Evolutionary conservation across 805 yeast species (phyloP).

Genomic region (Kuraishia capsulata): DNA sequence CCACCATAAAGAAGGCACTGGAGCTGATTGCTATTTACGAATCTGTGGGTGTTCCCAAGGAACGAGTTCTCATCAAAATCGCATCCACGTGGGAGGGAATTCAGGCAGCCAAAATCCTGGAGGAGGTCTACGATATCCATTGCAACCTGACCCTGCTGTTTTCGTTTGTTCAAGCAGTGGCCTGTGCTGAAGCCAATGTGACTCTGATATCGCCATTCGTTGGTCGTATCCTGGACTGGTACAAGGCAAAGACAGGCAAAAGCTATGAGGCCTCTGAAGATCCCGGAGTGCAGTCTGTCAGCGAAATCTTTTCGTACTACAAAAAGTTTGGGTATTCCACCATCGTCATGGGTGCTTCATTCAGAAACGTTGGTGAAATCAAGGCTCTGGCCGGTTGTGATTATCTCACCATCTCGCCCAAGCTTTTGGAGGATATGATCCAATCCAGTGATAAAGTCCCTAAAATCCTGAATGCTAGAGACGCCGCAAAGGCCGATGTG

Average conservation of each 20-base stretch:
- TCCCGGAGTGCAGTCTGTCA: conserved; percentile 85
- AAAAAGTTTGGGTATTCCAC: conserved; percentile 85
- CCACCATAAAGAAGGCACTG: conserved; percentile 77
- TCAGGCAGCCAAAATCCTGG: conserved; percentile 86
- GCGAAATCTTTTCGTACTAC: conserved; percentile 79
- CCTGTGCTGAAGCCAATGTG: conserved; percentile 86
- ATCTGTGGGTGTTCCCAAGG: conserved; percentile 66
- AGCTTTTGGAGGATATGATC: conserved; percentile 70
- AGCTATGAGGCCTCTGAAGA: conserved; percentile 56
- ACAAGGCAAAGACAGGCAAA: conserved; percentile 79
- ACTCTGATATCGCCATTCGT: conserved; percentile 90
- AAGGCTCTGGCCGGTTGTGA: conserved; percentile 89
- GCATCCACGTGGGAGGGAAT: conserved; percentile 96
- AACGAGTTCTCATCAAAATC: conserved; percentile 78
- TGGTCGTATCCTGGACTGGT: conserved; percentile 92
- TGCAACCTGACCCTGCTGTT: conserved; percentile 81
- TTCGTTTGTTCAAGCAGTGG: conserved; percentile 88
- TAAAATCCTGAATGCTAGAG: conserved; percentile 49
- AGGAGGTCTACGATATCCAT: conserved; percentile 74
- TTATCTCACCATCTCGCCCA: conserved; percentile 81
- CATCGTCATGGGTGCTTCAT: conserved; percentile 94
- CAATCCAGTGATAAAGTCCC: conserved; percentile 67
- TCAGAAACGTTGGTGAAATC: conserved; percentile 86
- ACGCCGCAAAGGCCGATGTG: conserved; percentile 23
- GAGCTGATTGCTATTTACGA: conserved; percentile 75